These are phyloP conservation scores for Pleurozium schreberi DNA, from an alignment of 225 moss, liverwort and hornwort species.

Conservation along the genomic window DNA sequence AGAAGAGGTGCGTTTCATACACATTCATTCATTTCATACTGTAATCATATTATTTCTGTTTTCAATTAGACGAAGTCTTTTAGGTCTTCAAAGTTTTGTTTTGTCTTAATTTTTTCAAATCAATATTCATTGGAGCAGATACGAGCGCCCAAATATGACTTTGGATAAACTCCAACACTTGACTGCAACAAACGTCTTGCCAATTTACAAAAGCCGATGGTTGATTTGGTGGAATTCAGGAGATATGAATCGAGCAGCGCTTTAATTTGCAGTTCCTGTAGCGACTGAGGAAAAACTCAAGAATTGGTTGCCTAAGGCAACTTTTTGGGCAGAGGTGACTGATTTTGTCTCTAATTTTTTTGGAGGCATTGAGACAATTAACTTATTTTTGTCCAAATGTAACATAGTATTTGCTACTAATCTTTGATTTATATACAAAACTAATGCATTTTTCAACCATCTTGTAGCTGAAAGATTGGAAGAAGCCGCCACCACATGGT, in stretches of 20 bases:
- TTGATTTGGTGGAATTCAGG: not conserved
- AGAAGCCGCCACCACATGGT: not conserved
- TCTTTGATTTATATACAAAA: accelerated
- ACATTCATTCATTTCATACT: not conserved
- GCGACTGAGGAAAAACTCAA: not conserved
- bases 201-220: accelerated
- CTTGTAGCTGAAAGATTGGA: not conserved
- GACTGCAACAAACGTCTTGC: not conserved
- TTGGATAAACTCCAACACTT: not conserved
- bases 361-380: too few species aligned
- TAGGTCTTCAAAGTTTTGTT: accelerated
- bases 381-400: too few species aligned
- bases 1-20: too few species aligned
- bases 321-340: not conserved
- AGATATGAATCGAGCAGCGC: not conserved
- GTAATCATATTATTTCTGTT: accelerated
- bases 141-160: accelerated
- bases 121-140: not conserved
- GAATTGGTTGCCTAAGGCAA: not conserved
- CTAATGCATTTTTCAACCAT: not conserved
- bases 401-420: not conserved
- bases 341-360: too few species aligned
- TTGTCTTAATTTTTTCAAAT: accelerated
- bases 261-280: not conserved
- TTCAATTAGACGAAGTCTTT: accelerated